phyloP scores from a whole-genome alignment of 176 grass and related monocot species.

The Oryza meridionalis region DNA sequence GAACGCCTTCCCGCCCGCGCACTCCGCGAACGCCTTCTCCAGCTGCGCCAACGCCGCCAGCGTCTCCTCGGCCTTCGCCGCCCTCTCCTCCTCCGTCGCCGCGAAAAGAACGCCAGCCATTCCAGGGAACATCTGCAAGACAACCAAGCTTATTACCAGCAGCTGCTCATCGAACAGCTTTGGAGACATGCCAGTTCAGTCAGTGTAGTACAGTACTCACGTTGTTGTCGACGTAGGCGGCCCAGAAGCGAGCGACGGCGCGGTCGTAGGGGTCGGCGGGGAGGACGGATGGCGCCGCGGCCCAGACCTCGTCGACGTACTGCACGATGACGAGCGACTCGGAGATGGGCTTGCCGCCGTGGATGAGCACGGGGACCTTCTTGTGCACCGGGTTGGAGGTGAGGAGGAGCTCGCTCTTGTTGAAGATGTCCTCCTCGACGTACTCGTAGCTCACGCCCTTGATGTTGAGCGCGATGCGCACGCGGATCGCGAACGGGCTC shows the following conservation, averaged over 20 bases:
- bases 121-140: constrained; percentile 3
- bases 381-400: constrained; percentile 66
- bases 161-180: background rate
- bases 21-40: constrained; percentile 39
- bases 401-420: constrained; percentile 59
- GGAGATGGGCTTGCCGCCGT: constrained; percentile 44
- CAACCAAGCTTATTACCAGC: background rate
- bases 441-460: constrained; percentile 24
- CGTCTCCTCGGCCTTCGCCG: constrained; percentile 6
- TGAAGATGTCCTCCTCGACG: background rate
- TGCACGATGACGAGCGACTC: constrained; percentile 61
- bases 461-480: constrained; percentile 23
- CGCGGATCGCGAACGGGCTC: constrained; percentile 34
- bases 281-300: background rate
- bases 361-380: constrained; percentile 69
- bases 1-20: constrained; percentile 37
- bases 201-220: background rate
- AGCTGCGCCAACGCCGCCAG: background rate
- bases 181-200: too few species aligned
- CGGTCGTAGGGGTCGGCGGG: background rate
- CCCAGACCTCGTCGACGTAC: constrained; percentile 67
- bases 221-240: background rate
- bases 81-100: constrained; percentile 30
- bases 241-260: background rate
- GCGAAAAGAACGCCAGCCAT: background rate